Evolutionary conservation across 345 rosid species (phyloP).

Genomic region (Heritiera littoralis): DNA sequence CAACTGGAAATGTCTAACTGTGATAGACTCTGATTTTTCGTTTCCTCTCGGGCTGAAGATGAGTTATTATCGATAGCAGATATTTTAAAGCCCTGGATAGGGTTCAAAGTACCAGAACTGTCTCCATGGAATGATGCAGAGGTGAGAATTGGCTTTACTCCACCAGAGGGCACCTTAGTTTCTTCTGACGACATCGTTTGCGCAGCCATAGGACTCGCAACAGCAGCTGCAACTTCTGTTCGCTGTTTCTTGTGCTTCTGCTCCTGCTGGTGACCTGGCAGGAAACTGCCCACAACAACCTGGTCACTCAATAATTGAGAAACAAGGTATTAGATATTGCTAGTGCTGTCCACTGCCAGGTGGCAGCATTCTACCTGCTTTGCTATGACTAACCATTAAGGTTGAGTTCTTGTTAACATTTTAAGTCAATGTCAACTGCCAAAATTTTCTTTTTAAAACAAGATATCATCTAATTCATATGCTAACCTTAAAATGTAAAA

Average conservation of each 20-base stretch:
- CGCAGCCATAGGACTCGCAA: slow-evolving; percentile 38
- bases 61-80: slow-evolving; percentile 41
- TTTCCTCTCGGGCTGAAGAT: slow-evolving; percentile 48
- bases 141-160: slow-evolving; percentile 48
- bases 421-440: background rate
- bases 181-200: slow-evolving; percentile 35
- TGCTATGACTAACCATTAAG: background rate
- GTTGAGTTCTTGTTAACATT: background rate
- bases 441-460: background rate
- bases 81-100: slow-evolving; percentile 41
- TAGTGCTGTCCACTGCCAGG: background rate
- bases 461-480: background rate
- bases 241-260: slow-evolving; percentile 69
- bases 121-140: slow-evolving; percentile 40
- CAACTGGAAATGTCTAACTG: slow-evolving; percentile 55
- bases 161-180: slow-evolving; percentile 39
- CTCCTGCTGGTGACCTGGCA: slow-evolving; percentile 70
- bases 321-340: slow-evolving; percentile 23
- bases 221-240: slow-evolving; percentile 34
- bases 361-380: background rate
- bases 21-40: slow-evolving; percentile 50
- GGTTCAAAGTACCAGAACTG: slow-evolving; percentile 38
- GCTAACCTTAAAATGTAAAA: background rate
- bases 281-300: slow-evolving; percentile 81
- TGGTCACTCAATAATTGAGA: slow-evolving; percentile 34